Evolutionary conservation across 345 rosid genomes (phyloP).

Genomic region (Eucalyptus sp.): DNA sequence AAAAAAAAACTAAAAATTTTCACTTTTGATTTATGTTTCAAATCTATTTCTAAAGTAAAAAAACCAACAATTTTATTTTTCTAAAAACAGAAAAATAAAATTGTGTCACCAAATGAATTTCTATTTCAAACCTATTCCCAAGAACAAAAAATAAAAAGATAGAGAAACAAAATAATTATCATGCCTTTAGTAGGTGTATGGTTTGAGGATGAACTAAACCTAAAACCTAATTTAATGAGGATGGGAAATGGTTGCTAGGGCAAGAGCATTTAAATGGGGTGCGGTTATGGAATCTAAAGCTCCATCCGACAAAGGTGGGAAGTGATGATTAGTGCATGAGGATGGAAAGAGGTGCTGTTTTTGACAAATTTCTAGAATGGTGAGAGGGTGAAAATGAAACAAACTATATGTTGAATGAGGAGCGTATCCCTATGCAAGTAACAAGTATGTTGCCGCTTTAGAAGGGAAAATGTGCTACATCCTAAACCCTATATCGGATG

Average conservation of each 20-base stretch:
- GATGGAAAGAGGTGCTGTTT: neutral
- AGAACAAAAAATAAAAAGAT: no score
- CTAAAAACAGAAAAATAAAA: no score
- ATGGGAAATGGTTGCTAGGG: neutral
- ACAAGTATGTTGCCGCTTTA: neutral
- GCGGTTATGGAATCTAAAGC: neutral
- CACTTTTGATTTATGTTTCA: accelerated
- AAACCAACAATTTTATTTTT: no score
- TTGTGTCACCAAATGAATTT: no score
- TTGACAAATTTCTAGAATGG: neutral
- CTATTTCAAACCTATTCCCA: no score
- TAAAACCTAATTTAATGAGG: neutral
- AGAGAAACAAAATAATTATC: no score
- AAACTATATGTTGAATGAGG: neutral
- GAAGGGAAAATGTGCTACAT: neutral
- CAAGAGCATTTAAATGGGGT: neutral
- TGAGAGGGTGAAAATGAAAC: neutral
- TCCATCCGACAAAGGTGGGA: neutral
- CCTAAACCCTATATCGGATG: neutral
- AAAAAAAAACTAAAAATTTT: no score
- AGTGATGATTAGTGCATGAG: neutral
- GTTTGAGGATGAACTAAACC: neutral
- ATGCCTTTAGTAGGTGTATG: neutral
- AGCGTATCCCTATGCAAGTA: neutral
- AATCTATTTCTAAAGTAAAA: accelerated